These are phyloP conservation scores for Coelastrella sp. DNA, from an alignment of 139 green algal species.

Conservation along the genomic window DNA sequence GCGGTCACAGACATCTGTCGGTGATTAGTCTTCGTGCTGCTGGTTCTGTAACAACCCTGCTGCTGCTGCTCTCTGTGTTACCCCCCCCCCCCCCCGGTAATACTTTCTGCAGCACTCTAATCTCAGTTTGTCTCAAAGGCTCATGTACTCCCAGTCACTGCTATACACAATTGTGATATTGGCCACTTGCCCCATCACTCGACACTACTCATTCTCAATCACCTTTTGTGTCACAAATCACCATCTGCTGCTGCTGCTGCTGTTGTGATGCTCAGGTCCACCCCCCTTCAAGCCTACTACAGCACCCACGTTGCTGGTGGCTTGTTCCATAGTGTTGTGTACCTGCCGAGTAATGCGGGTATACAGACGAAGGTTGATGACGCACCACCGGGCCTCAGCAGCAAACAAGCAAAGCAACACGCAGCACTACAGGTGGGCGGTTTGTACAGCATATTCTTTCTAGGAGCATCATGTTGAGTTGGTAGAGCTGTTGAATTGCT, in stretches of 20 bases:
- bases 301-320: neutral
- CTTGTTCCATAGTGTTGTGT: conserved; percentile 8
- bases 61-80: no score
- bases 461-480: neutral
- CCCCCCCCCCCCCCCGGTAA: no score
- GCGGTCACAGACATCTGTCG: no score
- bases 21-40: no score
- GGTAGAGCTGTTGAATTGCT: neutral
- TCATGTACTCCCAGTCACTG: no score
- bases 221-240: neutral
- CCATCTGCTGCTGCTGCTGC: neutral
- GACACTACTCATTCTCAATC: no score
- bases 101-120: no score
- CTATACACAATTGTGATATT: no score
- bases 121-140: no score
- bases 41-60: no score
- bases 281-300: conserved; percentile 43
- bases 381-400: conserved; percentile 6
- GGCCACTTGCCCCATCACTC: no score
- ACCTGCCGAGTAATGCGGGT: conserved; percentile 33
- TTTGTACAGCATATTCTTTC: neutral
- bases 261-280: neutral
- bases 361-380: neutral
- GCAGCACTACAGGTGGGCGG: conserved; percentile 14
- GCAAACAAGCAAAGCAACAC: conserved; percentile 23